Evolutionary conservation across 2,329 filamentous ascomycete genomes (phyloP).

Genomic region (Trichoderma sp.): DNA sequence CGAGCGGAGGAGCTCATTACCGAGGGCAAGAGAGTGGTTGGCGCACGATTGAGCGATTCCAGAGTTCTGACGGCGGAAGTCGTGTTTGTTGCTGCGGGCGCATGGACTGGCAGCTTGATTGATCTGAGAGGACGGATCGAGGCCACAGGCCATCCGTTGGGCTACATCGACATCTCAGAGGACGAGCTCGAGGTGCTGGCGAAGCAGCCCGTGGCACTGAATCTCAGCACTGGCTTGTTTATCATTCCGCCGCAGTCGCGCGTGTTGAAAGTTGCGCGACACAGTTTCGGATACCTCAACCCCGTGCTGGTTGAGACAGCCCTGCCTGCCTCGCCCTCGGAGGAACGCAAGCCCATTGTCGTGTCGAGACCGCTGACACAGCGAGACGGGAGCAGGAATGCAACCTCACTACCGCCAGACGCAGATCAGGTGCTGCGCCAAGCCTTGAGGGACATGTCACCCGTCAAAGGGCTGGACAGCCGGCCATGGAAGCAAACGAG

Average conservation of each 20-base stretch:
- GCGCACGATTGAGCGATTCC: conserved; percentile 43
- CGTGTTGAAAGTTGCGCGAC: conserved; percentile 67
- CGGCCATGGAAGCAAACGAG: conserved; percentile 60
- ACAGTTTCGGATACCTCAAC: conserved; percentile 66
- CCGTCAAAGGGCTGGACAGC: conserved; percentile 51
- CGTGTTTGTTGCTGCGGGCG: conserved; percentile 77
- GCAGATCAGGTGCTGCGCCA: conserved; percentile 59
- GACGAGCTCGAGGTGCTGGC: conserved; percentile 65
- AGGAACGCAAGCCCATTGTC: conserved; percentile 31
- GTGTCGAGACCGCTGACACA: conserved; percentile 37
- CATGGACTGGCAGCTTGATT: conserved; percentile 77
- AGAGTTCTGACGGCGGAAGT: conserved; percentile 58
- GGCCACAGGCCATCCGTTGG: conserved; percentile 78
- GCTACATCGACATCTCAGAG: conserved; percentile 70
- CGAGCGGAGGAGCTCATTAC: conserved; percentile 44
- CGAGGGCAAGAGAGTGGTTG: conserved; percentile 45
- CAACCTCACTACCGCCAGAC: conserved; percentile 53
- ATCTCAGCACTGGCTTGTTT: conserved; percentile 69
- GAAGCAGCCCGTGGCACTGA: conserved; percentile 68
- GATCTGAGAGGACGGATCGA: conserved; percentile 73
- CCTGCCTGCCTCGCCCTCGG: conserved; percentile 31
- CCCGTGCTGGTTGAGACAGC: conserved; percentile 39
- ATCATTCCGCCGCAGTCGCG: conserved; percentile 64
- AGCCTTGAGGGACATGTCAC: conserved; percentile 59
- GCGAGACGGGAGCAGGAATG: conserved; percentile 37